Percentiles rank a stretch among this genome's conserved stretches.
These are phyloP conservation scores for Daedalea quercina DNA, from an alignment of 768 basidiomycete species.

Conservation along the genomic window DNA sequence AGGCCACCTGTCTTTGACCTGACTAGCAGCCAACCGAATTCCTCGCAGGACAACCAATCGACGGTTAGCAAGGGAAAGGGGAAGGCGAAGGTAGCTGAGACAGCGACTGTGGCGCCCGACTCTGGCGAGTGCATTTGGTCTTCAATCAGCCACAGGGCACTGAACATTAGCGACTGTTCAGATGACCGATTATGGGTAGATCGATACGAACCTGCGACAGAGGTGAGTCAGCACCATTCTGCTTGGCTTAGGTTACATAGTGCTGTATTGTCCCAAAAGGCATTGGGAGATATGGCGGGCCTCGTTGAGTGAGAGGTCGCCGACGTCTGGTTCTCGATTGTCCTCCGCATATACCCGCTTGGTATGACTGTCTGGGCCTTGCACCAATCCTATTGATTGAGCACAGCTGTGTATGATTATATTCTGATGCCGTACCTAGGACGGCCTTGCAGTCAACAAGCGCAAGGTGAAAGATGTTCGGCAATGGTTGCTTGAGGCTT, in stretches of 20 bases:
- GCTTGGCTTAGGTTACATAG: too few relatives aligned
- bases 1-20: slow-evolving; percentile 17
- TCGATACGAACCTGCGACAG: slow-evolving; percentile 23
- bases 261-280: too few relatives aligned
- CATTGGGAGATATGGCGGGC: too few relatives aligned
- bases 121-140: neutral
- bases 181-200: slow-evolving; percentile 27
- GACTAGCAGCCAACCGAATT: slow-evolving; percentile 6
- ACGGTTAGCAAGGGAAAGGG: slow-evolving; percentile 18
- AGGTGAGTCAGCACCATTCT: slow-evolving; percentile 13
- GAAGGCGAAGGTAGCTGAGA: slow-evolving; percentile 7
- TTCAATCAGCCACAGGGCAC: neutral
- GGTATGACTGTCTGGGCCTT: too few relatives aligned
- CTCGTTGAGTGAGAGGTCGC: too few relatives aligned
- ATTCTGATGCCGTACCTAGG: slow-evolving; percentile 29
- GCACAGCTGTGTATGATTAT: neutral
- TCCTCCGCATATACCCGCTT: too few relatives aligned
- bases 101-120: neutral
- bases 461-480: slow-evolving; percentile 75
- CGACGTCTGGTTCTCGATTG: too few relatives aligned
- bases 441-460: slow-evolving; percentile 73
- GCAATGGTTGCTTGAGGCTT: slow-evolving; percentile 67
- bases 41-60: neutral
- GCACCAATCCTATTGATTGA: too few relatives aligned
- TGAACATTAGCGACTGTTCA: neutral